Conservation (phyloP, 2,329 filamentous ascomycete species). For the Diaporthe sp. region DNA sequence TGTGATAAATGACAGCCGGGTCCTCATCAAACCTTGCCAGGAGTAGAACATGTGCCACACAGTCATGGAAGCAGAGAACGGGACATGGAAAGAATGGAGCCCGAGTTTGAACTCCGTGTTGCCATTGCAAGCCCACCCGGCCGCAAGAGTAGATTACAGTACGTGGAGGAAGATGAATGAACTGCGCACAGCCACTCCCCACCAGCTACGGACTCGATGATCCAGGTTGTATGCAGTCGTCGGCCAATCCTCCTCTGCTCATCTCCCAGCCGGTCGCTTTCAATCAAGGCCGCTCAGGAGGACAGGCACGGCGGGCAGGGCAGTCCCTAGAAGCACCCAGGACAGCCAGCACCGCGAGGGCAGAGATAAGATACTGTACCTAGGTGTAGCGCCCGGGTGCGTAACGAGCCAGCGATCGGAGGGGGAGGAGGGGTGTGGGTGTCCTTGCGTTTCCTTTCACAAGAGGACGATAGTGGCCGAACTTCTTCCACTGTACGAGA, state of each 20-base stretch:
- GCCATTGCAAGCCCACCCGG: conserved; percentile 1
- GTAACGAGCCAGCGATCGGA: not conserved
- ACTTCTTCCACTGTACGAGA: not conserved
- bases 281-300: not conserved
- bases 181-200: conserved; percentile 33
- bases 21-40: conserved; percentile 30
- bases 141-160: conserved; percentile 1
- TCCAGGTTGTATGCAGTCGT: conserved; percentile 17
- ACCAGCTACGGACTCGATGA: conserved; percentile 20
- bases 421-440: not conserved
- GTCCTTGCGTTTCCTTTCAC: conserved; percentile 2
- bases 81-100: conserved; percentile 6
- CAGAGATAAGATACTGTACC: not conserved
- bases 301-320: not conserved
- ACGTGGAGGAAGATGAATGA: conserved; percentile 4
- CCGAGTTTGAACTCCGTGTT: conserved; percentile 22
- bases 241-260: conserved; percentile 17
- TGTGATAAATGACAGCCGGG: conserved; percentile 34
- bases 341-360: not conserved
- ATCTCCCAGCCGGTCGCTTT: conserved; percentile 12
- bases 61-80: conserved; percentile 26
- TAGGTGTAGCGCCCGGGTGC: not conserved
- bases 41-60: not conserved
- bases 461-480: conserved; percentile 1
- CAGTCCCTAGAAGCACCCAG: not conserved